Percentiles rank a stretch among this genome's conserved stretches.
phyloP scores from a whole-genome alignment of 1,139 yeast species.

The Candida labiduridarum region DNA sequence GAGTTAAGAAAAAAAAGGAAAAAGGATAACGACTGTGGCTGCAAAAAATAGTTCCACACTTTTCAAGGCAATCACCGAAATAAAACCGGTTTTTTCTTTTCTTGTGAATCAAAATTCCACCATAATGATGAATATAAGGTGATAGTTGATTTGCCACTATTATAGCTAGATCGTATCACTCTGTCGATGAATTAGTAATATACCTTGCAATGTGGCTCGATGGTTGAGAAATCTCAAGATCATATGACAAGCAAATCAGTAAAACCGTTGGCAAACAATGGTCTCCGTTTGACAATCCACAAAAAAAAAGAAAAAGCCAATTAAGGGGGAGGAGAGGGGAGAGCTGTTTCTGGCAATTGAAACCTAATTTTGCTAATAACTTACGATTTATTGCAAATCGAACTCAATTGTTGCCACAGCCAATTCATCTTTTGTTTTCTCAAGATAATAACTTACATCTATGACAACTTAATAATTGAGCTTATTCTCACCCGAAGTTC shows the following conservation, averaged over 20 bases:
- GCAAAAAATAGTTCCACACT: conserved; percentile 7
- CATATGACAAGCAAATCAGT: background rate
- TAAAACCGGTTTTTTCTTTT: background rate
- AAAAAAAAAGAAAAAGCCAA: background rate
- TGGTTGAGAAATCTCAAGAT: background rate
- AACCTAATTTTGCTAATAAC: conserved; percentile 2
- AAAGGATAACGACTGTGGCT: conserved; percentile 9
- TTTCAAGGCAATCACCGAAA: background rate
- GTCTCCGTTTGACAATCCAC: background rate
- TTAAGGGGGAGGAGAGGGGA: background rate
- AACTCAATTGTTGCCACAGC: background rate
- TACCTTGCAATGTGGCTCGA: conserved; percentile 4
- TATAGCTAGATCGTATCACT: background rate
- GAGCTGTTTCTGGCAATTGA: background rate
- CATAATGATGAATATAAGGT: background rate
- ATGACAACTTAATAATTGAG: too few species aligned
- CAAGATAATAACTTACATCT: background rate
- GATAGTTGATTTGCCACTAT: background rate
- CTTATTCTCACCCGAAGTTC: background rate
- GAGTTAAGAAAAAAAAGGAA: background rate
- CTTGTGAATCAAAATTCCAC: too few species aligned
- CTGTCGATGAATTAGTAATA: background rate
- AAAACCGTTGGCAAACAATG: background rate
- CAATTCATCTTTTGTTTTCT: background rate
- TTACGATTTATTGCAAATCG: conserved; percentile 1